Conservation (phyloP, 495 filamentous ascomycete species). For the Penicillium silybi region DNA sequence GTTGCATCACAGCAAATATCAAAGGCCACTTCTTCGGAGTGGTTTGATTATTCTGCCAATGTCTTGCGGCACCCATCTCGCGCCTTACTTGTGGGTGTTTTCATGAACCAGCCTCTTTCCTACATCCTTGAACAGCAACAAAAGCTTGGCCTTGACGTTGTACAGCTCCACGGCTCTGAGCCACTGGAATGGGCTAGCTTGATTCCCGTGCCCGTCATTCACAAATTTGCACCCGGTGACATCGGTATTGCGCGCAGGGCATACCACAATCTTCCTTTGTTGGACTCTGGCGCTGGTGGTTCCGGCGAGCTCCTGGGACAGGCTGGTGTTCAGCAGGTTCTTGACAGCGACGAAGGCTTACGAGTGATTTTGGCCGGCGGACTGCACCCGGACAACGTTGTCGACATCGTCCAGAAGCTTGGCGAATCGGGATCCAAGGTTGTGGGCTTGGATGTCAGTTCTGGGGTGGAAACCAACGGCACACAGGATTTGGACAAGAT, state of each 20-base stretch:
- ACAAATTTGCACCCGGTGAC: constrained; percentile 71
- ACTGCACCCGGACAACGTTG: constrained; percentile 70
- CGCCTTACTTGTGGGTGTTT: constrained; percentile 87
- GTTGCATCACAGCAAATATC: constrained; percentile 12
- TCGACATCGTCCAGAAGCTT: constrained; percentile 53
- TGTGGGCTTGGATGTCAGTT: constrained; percentile 86
- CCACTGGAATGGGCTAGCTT: constrained; percentile 84
- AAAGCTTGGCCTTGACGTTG: constrained; percentile 75
- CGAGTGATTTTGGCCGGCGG: constrained; percentile 81
- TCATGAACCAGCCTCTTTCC: constrained; percentile 81
- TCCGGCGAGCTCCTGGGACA: constrained; percentile 74
- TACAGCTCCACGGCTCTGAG: constrained; percentile 90
- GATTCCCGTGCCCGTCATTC: constrained; percentile 87
- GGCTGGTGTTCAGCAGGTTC: constrained; percentile 53
- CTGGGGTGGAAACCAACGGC: constrained; percentile 84
- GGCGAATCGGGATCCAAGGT: constrained; percentile 56
- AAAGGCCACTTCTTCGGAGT: constrained; percentile 47
- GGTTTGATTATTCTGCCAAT: constrained; percentile 57
- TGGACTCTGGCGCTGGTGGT: constrained; percentile 82
- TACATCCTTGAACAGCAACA: constrained; percentile 74
- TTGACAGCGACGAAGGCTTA: constrained; percentile 61
- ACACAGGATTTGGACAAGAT: constrained; percentile 82
- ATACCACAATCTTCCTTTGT: constrained; percentile 75
- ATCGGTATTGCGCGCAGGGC: constrained; percentile 66
- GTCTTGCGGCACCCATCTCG: constrained; percentile 52